A percentile compares a stretch with the other conserved stretches of the same genome.
Evolutionary conservation across 768 basidiomycete species (phyloP).

Genomic region (Baorangia bicolor): DNA sequence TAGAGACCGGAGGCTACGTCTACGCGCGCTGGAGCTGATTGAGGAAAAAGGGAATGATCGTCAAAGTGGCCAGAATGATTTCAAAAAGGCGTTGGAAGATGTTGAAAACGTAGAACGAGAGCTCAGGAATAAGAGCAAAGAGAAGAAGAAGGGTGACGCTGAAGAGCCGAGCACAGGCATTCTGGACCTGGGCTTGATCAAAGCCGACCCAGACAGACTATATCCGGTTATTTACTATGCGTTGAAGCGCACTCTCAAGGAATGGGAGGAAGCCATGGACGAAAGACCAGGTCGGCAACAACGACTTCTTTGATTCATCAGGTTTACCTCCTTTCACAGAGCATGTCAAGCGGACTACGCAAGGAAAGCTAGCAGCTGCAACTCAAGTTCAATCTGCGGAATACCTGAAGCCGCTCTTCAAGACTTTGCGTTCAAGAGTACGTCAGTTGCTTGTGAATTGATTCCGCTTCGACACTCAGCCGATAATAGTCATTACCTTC

Average conservation of each 20-base stretch:
- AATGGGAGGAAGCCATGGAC: constrained; percentile 96
- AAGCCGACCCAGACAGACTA: constrained; percentile 90
- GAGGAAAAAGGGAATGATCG: constrained; percentile 84
- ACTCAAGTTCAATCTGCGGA: constrained; percentile 95
- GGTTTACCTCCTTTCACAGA: constrained; percentile 44
- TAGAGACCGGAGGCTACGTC: constrained; percentile 84
- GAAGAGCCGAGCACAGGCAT: constrained; percentile 52
- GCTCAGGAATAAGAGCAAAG: constrained; percentile 53
- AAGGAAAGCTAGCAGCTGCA: constrained; percentile 92
- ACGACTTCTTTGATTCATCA: background rate
- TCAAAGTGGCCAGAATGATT: constrained; percentile 90
- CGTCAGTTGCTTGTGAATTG: constrained; percentile 28
- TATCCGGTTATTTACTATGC: constrained; percentile 98
- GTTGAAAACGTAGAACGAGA: constrained; percentile 78
- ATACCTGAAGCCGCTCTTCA: constrained; percentile 96
- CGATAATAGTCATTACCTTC: constrained; percentile 62
- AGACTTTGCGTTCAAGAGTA: constrained; percentile 82
- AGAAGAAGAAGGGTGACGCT: constrained; percentile 60
- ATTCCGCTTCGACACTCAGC: constrained; percentile 10
- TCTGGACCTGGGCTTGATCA: constrained; percentile 79
- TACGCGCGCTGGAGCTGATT: constrained; percentile 92
- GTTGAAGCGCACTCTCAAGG: constrained; percentile 86
- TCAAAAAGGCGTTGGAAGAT: constrained; percentile 85
- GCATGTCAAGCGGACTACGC: constrained; percentile 79
- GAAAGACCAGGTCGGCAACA: constrained; percentile 74